Evolutionary conservation across 1,284 basidiomycete species (phyloP).

Genomic region (Ceratobasidium sp.): DNA sequence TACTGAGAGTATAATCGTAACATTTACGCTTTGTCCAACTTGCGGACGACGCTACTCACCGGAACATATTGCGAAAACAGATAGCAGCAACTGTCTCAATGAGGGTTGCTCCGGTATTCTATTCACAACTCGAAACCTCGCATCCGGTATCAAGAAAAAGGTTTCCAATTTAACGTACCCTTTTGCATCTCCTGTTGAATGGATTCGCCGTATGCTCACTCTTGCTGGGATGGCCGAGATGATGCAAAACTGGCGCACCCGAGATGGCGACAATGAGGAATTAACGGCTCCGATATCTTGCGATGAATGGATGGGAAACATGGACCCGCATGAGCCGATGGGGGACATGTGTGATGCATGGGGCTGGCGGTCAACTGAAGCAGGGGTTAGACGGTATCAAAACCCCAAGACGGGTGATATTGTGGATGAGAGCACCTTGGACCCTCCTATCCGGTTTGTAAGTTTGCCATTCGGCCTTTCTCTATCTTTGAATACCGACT

Average conservation of each 20-base stretch:
- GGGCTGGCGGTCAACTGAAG: background rate
- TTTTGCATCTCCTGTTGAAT: conserved; percentile 8
- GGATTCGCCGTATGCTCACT: conserved; percentile 3
- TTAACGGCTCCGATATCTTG: background rate
- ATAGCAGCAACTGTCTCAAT: background rate
- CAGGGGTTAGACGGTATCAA: background rate
- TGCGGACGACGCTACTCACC: conserved; percentile 26
- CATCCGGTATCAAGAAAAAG: background rate
- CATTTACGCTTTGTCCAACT: conserved; percentile 23
- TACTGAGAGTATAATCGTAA: background rate
- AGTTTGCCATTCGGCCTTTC: conserved; percentile 31
- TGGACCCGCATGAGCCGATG: background rate
- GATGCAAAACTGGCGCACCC: conserved; percentile 22
- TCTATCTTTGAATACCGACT: conserved; percentile 18
- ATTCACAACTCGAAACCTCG: background rate
- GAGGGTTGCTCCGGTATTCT: conserved; percentile 1
- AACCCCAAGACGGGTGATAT: background rate
- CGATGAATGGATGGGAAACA: conserved; percentile 16
- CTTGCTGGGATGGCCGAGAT: conserved; percentile 25
- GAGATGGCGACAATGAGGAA: background rate
- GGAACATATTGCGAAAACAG: background rate
- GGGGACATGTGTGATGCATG: conserved; percentile 21
- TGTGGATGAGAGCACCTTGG: background rate
- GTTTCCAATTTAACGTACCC: conserved; percentile 11
- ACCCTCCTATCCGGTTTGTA: conserved; percentile 10